Percentiles rank a stretch among this genome's conserved stretches.
Evolutionary conservation across 2,329 filamentous ascomycete species (phyloP).

Genomic region (Aspergillus clavatus): DNA sequence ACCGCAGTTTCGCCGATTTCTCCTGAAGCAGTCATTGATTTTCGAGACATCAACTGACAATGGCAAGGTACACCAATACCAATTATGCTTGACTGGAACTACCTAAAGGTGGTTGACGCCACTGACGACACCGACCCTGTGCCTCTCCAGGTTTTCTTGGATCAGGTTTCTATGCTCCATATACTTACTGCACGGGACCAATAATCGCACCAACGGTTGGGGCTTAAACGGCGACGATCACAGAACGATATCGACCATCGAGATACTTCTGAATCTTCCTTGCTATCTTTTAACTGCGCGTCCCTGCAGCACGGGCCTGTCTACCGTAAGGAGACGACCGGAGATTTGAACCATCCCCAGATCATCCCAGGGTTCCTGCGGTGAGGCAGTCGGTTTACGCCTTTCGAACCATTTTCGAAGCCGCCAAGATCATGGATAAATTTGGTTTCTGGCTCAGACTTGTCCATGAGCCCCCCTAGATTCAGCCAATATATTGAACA

Average conservation of each 20-base stretch:
- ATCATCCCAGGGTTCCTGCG: conserved; percentile 13
- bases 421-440: conserved; percentile 6
- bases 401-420: conserved; percentile 6
- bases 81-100: not conserved
- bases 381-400: conserved; percentile 2
- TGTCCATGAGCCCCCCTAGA: not conserved
- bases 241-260: not conserved
- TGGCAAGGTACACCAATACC: not conserved
- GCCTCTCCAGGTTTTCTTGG: not conserved
- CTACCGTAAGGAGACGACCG: conserved; percentile 24
- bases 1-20: not conserved
- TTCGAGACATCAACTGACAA: not conserved
- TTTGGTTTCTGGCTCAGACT: not conserved
- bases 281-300: not conserved
- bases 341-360: conserved; percentile 15
- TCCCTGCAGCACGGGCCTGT: conserved; percentile 22
- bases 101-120: not conserved
- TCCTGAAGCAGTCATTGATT: not conserved
- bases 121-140: not conserved
- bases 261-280: not conserved
- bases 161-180: not conserved
- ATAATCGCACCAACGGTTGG: not conserved
- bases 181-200: not conserved
- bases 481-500: conserved; percentile 13
- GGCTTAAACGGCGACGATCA: not conserved